Base-by-base conservation (phyloP, 345 rosid genomes). In the Camelina neglecta region DNA sequence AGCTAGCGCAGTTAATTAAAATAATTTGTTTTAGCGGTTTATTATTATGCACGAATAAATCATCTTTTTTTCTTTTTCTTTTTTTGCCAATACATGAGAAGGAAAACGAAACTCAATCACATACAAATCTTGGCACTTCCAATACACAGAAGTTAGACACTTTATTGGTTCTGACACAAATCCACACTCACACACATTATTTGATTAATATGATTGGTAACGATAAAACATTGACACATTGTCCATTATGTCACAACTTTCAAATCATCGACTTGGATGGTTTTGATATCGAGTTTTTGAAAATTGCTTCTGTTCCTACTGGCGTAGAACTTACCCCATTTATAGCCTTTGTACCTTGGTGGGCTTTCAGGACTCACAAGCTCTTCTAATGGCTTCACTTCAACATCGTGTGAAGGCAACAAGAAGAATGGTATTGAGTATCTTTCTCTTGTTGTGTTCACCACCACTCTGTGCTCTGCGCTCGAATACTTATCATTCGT, bases 401-500 rank as follows among this genome's bases (percentile, higher is more conserved):
- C 72, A 0, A 80, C 91, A 53, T 84, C 33, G 24, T 86, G 92
- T 4, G 85, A 71, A 12, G 95, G 90, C 66, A 83, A 71, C 24
- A 87, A 81, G 83, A 87, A 87, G 79, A 83, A 84, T 44, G 92
- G 88, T 67, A 86, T 62, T 0, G 90, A 90, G 35, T 84, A 76
- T 78, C 96, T 83, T 57, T 85, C 92, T 71, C 63, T 86, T 47
- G 68, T 21, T 3, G 88, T 67, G 71, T 86, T 83, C 71, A 85
- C 89, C 66, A 80, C 88, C 56, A 84, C 92, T 66, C 90, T 85
- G 59, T 90, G 95, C 79, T 87, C 90, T 16, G 84, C 84, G 73
- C 87, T 89, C 84, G 76, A 75, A 36, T 85, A 89, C 47, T 64
- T 59, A 42, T 86, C 85, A 45, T 89, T 89, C 50, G 80, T 87